Conservation (phyloP, 768 basidiomycete species). For the Tephrocybe sp. region DNA sequence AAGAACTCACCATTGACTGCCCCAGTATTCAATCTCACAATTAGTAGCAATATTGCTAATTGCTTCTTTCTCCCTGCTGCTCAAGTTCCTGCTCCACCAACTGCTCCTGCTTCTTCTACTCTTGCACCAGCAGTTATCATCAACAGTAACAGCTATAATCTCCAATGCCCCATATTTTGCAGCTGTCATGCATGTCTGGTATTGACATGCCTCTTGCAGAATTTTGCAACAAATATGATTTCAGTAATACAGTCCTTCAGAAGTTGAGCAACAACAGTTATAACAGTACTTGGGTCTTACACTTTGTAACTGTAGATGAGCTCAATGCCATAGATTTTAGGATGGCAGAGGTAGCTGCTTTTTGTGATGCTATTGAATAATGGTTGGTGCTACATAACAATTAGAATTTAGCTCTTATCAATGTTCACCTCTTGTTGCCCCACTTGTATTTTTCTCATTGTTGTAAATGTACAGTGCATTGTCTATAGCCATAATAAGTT, state of each 20-base stretch:
- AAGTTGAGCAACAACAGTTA: neutral
- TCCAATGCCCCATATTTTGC: neutral
- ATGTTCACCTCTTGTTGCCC: neutral
- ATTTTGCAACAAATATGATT: constrained; percentile 3
- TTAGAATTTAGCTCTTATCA: neutral
- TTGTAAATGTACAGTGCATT: too few species aligned
- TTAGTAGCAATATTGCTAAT: neutral
- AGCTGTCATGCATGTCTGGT: neutral
- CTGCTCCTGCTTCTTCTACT: neutral
- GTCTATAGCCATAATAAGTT: too few species aligned
- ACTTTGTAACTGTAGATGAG: constrained; percentile 8
- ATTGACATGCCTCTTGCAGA: neutral
- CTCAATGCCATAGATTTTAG: constrained; percentile 17
- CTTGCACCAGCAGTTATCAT: neutral
- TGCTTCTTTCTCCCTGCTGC: neutral
- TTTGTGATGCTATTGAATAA: constrained; percentile 11
- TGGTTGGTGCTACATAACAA: neutral
- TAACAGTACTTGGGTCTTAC: constrained; percentile 9
- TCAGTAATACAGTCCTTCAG: neutral
- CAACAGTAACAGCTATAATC: neutral
- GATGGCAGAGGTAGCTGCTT: constrained; percentile 12
- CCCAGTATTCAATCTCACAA: neutral
- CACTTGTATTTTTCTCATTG: too few species aligned
- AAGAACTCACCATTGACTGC: neutral
- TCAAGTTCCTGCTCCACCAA: neutral